These are phyloP conservation scores for Beauveria australis DNA, from an alignment of 2,329 filamentous ascomycete genomes.

Conservation along the genomic window DNA sequence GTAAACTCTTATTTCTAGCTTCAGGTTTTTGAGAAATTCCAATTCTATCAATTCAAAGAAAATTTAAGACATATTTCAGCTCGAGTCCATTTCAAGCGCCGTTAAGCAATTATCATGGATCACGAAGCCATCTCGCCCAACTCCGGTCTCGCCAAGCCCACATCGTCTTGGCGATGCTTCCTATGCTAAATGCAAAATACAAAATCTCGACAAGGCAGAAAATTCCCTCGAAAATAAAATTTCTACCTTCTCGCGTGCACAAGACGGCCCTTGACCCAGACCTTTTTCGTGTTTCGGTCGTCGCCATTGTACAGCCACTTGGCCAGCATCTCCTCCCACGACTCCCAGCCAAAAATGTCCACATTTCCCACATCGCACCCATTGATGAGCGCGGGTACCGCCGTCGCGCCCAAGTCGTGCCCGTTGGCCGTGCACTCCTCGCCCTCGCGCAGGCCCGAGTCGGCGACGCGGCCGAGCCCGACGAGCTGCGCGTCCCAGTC, in stretches of 20 bases:
- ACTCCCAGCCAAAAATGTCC: slow-evolving; percentile 86
- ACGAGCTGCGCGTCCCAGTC: slow-evolving; percentile 88
- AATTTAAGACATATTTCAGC: no score
- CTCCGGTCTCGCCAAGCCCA: neutral
- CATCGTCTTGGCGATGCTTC: neutral
- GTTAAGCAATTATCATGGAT: neutral
- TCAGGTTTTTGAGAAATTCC: no score
- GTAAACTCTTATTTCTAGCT: no score
- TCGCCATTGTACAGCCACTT: slow-evolving; percentile 96
- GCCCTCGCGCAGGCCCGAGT: slow-evolving; percentile 26
- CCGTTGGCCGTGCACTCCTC: slow-evolving; percentile 14
- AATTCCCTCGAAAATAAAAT: neutral
- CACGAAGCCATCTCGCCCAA: neutral
- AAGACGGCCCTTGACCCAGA: slow-evolving; percentile 81
- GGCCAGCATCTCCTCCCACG: slow-evolving; percentile 74
- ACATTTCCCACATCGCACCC: slow-evolving; percentile 52
- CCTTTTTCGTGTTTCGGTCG: slow-evolving; percentile 78
- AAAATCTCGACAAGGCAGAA: neutral
- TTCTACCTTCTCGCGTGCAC: slow-evolving; percentile 50
- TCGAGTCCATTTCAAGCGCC: no score
- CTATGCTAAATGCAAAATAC: neutral
- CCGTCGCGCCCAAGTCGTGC: neutral
- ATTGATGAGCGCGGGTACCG: slow-evolving; percentile 12
- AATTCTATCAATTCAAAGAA: no score
- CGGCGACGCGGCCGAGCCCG: slow-evolving; percentile 44